These are phyloP conservation scores for Neltuma alba DNA, from an alignment of 306 rosid genomes.

Conservation along the genomic window DNA sequence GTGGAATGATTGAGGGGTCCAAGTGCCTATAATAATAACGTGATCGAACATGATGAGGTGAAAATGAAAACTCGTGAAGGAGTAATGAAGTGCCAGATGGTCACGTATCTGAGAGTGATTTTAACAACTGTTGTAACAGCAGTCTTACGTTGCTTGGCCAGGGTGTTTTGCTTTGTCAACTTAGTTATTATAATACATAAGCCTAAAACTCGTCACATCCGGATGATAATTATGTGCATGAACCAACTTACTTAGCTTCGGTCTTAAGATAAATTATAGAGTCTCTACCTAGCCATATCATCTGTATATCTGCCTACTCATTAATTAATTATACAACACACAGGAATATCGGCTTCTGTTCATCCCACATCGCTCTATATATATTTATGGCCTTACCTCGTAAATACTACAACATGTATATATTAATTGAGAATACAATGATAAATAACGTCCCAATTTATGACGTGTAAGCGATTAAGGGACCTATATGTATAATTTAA, in stretches of 20 bases:
- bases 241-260: conserved; percentile 13
- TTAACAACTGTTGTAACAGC: conserved; percentile 18
- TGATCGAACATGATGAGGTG: background rate
- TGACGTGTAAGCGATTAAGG: background rate
- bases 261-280: conserved; percentile 3
- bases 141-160: conserved; percentile 41
- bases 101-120: background rate
- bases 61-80: conserved; percentile 10
- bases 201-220: background rate
- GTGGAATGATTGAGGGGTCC: background rate
- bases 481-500: too few relatives aligned
- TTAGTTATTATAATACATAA: conserved; percentile 34
- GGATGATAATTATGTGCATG: conserved; percentile 19
- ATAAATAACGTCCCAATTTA: conserved; percentile 51
- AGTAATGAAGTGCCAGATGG: background rate
- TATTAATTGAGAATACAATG: conserved; percentile 11
- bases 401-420: too few relatives aligned
- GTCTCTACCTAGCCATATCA: background rate
- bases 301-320: background rate
- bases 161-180: conserved; percentile 43
- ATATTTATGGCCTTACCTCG: conserved; percentile 15
- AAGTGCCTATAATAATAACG: background rate
- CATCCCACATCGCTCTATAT: too few relatives aligned
- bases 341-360: background rate
- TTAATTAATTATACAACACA: background rate